Base-by-base conservation (phyloP, 305 asterid genomes). In the Fraxinus albicans region DNA sequence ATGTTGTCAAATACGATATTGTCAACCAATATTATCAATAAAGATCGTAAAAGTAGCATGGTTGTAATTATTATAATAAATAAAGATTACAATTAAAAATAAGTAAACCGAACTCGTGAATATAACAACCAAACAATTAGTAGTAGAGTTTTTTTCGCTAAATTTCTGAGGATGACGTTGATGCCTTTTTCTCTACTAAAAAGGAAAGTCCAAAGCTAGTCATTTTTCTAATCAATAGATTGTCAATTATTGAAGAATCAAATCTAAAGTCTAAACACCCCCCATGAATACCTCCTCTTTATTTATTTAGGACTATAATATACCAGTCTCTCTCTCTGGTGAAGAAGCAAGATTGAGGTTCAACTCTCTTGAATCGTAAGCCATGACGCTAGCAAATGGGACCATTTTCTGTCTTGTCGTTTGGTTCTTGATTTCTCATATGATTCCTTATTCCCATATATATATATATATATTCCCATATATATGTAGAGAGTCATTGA, bases 381-480 rank as follows among this genome's bases (percentile, higher is more conserved):
- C 92, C 69, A 81, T 89, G 90, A 89, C 88, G 89, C 84, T 73
- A 78, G 86, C 84, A 19, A 65, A 8, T 70, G 42, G 25, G 42
- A 21, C 69, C 58, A 47, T 19, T 25, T 81, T 70, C 50, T 84
- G 80, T 84, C 72, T 63, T 79, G 84, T 82, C 83, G 42, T 77
- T 76, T 82, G 17, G n/a, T 80, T 75, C 69, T 72, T 35, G 47
- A 33, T 50, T 40, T 76, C 33, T 73, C 44, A 31, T 12, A 70
- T 15, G 40, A 70, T 70, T 31, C 10, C 47, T 69, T 75, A 76
- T 2, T 33, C 44, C 53, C 63, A 0, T 36, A 13, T 1, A 77
- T 36, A 31, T 84, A 58, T 75, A 77, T 76, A 78, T 53, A 15
- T 34, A 29, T 75, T 77, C 73, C 2, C 9, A 42, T 9, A 42